Percentiles rank a stretch among this genome's conserved stretches.
Evolutionary conservation across 2,329 filamentous ascomycete species (phyloP).

Genomic region (Venturia effusa): DNA sequence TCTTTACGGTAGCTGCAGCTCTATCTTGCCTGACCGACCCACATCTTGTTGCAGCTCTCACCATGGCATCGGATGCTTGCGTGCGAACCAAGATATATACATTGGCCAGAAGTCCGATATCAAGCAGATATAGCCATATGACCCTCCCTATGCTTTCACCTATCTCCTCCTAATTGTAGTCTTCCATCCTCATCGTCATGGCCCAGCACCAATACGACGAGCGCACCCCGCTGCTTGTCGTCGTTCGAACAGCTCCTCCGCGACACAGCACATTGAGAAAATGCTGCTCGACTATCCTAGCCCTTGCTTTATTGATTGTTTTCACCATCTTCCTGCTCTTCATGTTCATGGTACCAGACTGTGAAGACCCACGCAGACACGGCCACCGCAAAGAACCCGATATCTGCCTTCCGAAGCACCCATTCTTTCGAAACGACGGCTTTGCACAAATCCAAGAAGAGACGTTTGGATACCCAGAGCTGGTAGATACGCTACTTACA

Average conservation of each 20-base stretch:
- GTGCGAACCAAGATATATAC: neutral
- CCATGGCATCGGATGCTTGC: neutral
- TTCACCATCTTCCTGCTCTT: constrained; percentile 33
- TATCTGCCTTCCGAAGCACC: constrained; percentile 30
- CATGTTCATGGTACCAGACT: constrained; percentile 23
- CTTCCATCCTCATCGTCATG: neutral
- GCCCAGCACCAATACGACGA: constrained; percentile 16
- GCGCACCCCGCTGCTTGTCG: constrained; percentile 30
- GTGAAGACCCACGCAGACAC: constrained; percentile 18
- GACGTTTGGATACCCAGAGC: constrained; percentile 32
- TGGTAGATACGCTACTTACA: constrained; percentile 42
- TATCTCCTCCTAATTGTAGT: neutral
- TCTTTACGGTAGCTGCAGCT: neutral
- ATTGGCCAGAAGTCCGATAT: neutral
- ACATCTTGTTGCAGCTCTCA: neutral
- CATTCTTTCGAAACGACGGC: constrained; percentile 28
- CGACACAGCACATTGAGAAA: constrained; percentile 31
- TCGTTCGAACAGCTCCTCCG: constrained; percentile 28
- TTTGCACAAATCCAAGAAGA: neutral
- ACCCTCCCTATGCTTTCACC: neutral
- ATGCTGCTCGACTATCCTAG: constrained; percentile 30
- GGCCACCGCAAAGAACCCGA: constrained; percentile 21
- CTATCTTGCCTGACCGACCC: neutral
- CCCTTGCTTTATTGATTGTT: constrained; percentile 23
- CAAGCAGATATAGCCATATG: neutral